Evolutionary conservation across 164 flowering plant species (phyloP).

Genomic region (Pachysandra terminalis): DNA sequence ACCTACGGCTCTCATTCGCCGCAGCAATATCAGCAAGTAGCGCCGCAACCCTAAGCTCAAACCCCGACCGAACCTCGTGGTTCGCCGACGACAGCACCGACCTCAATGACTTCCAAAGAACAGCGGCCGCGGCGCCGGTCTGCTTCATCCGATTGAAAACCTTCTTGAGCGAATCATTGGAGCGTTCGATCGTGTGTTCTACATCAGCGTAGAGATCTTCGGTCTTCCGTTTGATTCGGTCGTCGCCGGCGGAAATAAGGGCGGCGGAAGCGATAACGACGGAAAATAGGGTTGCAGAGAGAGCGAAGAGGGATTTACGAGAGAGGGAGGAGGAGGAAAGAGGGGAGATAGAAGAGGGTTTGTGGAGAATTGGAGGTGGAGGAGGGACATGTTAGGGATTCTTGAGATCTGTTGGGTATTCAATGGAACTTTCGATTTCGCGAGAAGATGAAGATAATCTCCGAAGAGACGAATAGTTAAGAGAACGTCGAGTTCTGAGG

Average conservation of each 20-base stretch:
- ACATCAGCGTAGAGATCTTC: conserved; percentile 26
- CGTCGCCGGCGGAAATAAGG: conserved; percentile 13
- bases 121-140: conserved; percentile 79
- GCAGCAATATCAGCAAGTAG: conserved; percentile 88
- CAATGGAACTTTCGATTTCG: conserved; percentile 11
- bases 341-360: conserved; percentile 14
- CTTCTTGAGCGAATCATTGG: conserved; percentile 41
- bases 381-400: conserved; percentile 20
- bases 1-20: conserved; percentile 63
- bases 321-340: conserved; percentile 22
- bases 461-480: conserved; percentile 20
- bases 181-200: conserved; percentile 34
- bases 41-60: conserved; percentile 84
- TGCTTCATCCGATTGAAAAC: conserved; percentile 50
- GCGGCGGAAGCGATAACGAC: conserved; percentile 25
- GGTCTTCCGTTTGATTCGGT: conserved; percentile 1
- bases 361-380: conserved; percentile 22
- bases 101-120: conserved; percentile 75
- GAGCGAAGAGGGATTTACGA: conserved; percentile 25
- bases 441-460: conserved; percentile 22
- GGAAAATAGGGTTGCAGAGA: conserved; percentile 50
- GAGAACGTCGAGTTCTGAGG: conserved; percentile 17
- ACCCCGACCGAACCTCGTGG: conserved; percentile 80
- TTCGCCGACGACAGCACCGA: conserved; percentile 85
- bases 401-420: conserved; percentile 9